These are phyloP conservation scores for Coemansia sp. DNA, from an alignment of 192 early-diverging fungal species.

Conservation along the genomic window DNA sequence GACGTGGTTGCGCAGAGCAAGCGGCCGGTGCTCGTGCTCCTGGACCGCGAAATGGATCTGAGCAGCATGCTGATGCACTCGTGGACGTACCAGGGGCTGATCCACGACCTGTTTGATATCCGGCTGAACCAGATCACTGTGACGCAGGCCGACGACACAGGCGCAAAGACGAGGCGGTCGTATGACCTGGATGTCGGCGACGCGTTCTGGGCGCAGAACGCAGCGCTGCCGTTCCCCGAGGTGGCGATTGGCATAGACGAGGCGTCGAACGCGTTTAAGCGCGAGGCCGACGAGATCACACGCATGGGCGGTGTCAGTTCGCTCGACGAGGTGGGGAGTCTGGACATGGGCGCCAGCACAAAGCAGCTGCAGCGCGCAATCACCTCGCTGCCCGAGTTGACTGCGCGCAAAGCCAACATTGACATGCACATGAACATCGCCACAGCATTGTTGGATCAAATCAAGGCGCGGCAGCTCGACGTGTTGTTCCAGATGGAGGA, in stretches of 20 bases:
- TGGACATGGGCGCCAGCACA: constrained; percentile 78
- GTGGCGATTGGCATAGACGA: constrained; percentile 95
- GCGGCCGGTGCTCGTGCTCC: constrained; percentile 77
- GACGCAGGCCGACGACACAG: constrained; percentile 61
- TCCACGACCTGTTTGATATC: constrained; percentile 95
- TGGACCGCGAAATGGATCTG: constrained; percentile 92
- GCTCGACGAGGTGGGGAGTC: constrained; percentile 51
- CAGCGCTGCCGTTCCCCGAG: constrained; percentile 91
- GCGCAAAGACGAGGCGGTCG: constrained; percentile 60
- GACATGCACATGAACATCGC: constrained; percentile 99
- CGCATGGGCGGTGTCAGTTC: constrained; percentile 79
- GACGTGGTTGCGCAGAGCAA: constrained; percentile 55
- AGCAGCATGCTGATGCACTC: constrained; percentile 90
- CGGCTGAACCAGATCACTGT: constrained; percentile 80
- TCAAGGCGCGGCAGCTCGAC: constrained; percentile 93
- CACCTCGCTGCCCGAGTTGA: constrained; percentile 90
- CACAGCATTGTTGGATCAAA: constrained; percentile 78
- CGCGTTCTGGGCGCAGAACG: constrained; percentile 93
- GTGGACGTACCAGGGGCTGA: constrained; percentile 96
- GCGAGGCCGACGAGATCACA: constrained; percentile 91
- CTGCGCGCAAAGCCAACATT: constrained; percentile 85
- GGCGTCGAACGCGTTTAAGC: constrained; percentile 91
- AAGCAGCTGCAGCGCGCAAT: constrained; percentile 89
- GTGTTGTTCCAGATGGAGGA: constrained; percentile 94
- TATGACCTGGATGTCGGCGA: constrained; percentile 90